Evolutionary conservation across 2,329 filamentous ascomycete species (phyloP).

Genomic region (Fonsecaea multimorphosa): DNA sequence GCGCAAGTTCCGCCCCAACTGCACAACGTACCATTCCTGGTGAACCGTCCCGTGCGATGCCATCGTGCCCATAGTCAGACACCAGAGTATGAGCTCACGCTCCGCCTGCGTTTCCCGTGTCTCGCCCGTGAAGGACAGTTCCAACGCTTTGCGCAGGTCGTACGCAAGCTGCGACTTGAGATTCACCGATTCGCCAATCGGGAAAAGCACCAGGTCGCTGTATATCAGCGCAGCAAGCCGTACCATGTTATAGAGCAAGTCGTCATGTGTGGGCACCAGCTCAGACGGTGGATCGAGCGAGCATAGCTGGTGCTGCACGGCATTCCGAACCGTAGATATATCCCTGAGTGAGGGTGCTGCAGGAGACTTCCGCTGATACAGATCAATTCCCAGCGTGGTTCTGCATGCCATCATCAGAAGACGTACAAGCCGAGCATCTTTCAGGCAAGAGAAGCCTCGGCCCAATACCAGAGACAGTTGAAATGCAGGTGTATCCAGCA

Average conservation of each 20-base stretch:
- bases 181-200: slow-evolving; percentile 7
- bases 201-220: slow-evolving; percentile 22
- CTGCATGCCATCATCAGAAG: slow-evolving; percentile 4
- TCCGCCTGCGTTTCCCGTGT: background rate
- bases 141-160: slow-evolving; percentile 18
- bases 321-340: slow-evolving; percentile 4
- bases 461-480: slow-evolving; percentile 19
- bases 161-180: slow-evolving; percentile 19
- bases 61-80: slow-evolving; percentile 13
- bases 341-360: slow-evolving; percentile 6
- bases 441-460: slow-evolving; percentile 10
- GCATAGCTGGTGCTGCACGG: slow-evolving; percentile 18
- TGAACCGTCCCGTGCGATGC: slow-evolving; percentile 12
- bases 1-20: slow-evolving; percentile 3
- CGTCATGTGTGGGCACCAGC: slow-evolving; percentile 8
- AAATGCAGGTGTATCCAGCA: slow-evolving; percentile 12
- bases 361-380: slow-evolving; percentile 2
- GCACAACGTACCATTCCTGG: slow-evolving; percentile 17
- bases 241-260: slow-evolving; percentile 11
- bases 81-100: slow-evolving; percentile 12
- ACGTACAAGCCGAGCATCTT: background rate
- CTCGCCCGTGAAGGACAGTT: slow-evolving; percentile 2
- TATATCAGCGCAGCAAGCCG: slow-evolving; percentile 20
- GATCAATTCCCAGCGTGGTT: slow-evolving; percentile 16
- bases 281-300: slow-evolving; percentile 8